These are phyloP conservation scores for Babesia caballi DNA, from an alignment of 169 alveolate genomes.

Conservation along the genomic window DNA sequence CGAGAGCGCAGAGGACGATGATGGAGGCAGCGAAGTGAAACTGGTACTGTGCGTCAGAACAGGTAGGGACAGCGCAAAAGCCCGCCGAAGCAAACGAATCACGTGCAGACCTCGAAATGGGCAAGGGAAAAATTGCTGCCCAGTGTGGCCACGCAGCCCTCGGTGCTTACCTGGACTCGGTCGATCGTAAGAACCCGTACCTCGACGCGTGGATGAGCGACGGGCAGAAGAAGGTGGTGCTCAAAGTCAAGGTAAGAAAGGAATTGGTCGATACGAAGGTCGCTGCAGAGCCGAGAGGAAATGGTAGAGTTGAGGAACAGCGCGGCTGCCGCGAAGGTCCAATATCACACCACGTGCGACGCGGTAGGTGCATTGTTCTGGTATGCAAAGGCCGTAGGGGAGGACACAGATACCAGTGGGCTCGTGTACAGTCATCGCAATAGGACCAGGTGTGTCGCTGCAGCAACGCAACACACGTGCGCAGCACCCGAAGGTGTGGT, in stretches of 20 bases:
- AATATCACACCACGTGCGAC: slow-evolving; percentile 54
- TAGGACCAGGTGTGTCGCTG: slow-evolving; percentile 86
- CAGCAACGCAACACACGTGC: background rate
- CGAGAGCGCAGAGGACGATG: background rate
- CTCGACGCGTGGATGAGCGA: slow-evolving; percentile 40
- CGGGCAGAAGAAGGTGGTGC: slow-evolving; percentile 63
- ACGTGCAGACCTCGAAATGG: slow-evolving; percentile 85
- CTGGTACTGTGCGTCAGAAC: slow-evolving; percentile 66
- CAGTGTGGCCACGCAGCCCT: slow-evolving; percentile 91
- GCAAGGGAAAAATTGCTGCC: slow-evolving; percentile 90
- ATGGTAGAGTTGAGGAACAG: slow-evolving; percentile 35
- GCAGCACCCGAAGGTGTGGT: slow-evolving; percentile 73
- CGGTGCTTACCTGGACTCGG: slow-evolving; percentile 73
- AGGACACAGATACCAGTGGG: slow-evolving; percentile 88
- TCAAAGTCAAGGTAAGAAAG: slow-evolving; percentile 42
- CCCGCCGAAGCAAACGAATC: background rate
- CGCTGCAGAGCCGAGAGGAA: slow-evolving; percentile 48
- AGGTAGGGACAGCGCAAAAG: slow-evolving; percentile 9
- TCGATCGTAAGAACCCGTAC: slow-evolving; percentile 43
- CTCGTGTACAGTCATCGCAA: slow-evolving; percentile 88
- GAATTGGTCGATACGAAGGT: background rate
- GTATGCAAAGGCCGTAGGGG: slow-evolving; percentile 68
- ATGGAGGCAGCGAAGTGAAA: slow-evolving; percentile 22
- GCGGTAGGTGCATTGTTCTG: slow-evolving; percentile 32
- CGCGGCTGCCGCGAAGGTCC: slow-evolving; percentile 32